phyloP scores from a whole-genome alignment of 768 basidiomycete species.

The Scleroderma citrinum region DNA sequence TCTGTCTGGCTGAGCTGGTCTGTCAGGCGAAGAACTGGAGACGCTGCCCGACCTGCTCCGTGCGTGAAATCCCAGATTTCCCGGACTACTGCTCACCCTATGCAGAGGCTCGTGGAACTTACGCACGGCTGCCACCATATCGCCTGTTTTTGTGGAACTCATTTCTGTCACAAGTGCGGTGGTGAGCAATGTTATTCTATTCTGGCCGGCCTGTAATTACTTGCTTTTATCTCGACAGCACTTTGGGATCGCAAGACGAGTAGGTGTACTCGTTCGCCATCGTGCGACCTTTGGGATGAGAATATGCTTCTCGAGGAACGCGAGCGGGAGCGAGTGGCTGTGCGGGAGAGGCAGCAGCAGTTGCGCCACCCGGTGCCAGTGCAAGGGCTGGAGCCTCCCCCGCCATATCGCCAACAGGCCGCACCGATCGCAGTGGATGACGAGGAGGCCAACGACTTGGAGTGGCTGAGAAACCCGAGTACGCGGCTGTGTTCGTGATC shows the following conservation, averaged over 20 bases:
- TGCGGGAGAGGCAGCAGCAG: slow-evolving; percentile 6
- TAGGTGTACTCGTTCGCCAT: slow-evolving; percentile 26
- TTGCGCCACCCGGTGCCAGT: slow-evolving; percentile 1
- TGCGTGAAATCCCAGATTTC: neutral
- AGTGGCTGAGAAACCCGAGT: slow-evolving; percentile 18
- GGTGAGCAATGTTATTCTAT: slow-evolving; percentile 16
- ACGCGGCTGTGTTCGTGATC: neutral
- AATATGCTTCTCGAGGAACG: slow-evolving; percentile 30
- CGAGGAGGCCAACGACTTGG: neutral
- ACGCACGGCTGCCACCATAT: slow-evolving; percentile 35
- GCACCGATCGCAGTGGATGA: neutral
- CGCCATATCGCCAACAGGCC: neutral
- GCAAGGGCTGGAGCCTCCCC: neutral
- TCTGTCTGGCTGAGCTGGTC: neutral
- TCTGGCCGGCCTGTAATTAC: neutral
- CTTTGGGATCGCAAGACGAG: slow-evolving; percentile 9
- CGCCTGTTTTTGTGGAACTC: slow-evolving; percentile 34
- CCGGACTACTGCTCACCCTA: neutral
- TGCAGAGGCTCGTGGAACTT: slow-evolving; percentile 26
- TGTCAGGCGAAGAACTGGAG: slow-evolving; percentile 34
- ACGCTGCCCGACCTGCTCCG: slow-evolving; percentile 31
- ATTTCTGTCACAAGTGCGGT: slow-evolving; percentile 40
- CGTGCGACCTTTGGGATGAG: slow-evolving; percentile 36
- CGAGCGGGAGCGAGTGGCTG: slow-evolving; percentile 21
- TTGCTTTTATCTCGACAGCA: neutral